Evolutionary conservation across 768 basidiomycete genomes (phyloP).

Genomic region (Trametopsis cervina): DNA sequence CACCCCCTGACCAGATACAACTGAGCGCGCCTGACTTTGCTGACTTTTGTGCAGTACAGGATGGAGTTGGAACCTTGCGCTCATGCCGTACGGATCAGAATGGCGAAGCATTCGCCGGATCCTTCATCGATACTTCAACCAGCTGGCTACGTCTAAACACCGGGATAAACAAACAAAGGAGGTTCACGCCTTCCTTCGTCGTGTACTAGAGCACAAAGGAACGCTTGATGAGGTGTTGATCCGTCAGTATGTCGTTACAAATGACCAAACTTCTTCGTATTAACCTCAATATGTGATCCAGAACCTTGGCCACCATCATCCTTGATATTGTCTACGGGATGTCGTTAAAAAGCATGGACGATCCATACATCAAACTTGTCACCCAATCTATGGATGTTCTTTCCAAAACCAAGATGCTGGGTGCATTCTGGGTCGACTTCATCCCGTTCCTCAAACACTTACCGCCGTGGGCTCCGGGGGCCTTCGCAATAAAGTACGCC

Average conservation of each 20-base stretch:
- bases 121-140: conserved; percentile 9
- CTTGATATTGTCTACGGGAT: conserved; percentile 7
- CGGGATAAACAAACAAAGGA: neutral
- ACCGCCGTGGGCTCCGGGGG: conserved; percentile 1
- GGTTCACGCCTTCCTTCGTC: neutral
- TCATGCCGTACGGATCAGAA: conserved; percentile 5
- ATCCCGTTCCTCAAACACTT: conserved; percentile 4
- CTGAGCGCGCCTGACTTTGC: neutral
- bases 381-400: neutral
- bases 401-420: neutral
- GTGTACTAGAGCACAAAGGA: neutral
- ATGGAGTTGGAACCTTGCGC: conserved; percentile 6
- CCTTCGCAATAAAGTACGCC: neutral
- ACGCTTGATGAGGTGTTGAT: too few species aligned
- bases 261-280: too few species aligned
- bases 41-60: neutral
- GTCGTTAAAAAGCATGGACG: neutral
- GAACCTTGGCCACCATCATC: conserved; percentile 4
- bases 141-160: neutral
- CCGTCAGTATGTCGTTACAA: too few species aligned
- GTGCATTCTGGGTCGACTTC: conserved; percentile 6
- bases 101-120: conserved; percentile 3
- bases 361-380: conserved; percentile 3
- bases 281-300: too few species aligned
- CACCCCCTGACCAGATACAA: neutral